Percentiles rank a stretch among this genome's conserved stretches.
phyloP scores from a whole-genome alignment of 148 eudicot species.

The Talinum fruticosum region DNA sequence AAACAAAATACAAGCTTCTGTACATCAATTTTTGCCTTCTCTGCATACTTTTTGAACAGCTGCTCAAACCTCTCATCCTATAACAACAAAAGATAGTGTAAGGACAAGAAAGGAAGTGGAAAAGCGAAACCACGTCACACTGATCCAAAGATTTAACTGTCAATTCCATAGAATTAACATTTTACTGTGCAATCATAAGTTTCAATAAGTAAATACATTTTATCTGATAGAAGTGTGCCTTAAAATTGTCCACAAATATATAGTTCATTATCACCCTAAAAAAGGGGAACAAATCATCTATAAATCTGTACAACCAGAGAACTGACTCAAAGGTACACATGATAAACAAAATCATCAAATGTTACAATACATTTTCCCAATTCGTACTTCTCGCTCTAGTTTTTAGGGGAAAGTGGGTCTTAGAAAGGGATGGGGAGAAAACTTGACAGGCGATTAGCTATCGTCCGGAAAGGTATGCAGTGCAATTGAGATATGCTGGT shows the following conservation, averaged over 20 bases:
- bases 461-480: no score
- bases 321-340: neutral
- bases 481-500: no score
- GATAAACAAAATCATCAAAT: neutral
- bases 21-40: constrained; percentile 47
- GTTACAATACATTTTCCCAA: neutral
- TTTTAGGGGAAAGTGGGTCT: neutral
- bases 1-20: constrained; percentile 57
- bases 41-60: constrained; percentile 72
- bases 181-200: neutral
- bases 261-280: neutral
- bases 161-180: neutral
- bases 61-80: constrained; percentile 87
- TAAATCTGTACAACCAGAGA: neutral
- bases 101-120: neutral
- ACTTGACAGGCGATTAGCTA: no score
- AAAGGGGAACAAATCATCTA: no score
- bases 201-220: no score
- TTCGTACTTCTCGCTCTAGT: neutral
- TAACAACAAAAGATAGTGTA: neutral
- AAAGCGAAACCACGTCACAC: neutral
- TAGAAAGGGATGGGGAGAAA: no score
- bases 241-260: neutral
- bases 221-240: neutral
- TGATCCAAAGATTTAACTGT: neutral